phyloP scores from a whole-genome alignment of 1,139 yeast species.

The Saccharomyces hybrid region DNA sequence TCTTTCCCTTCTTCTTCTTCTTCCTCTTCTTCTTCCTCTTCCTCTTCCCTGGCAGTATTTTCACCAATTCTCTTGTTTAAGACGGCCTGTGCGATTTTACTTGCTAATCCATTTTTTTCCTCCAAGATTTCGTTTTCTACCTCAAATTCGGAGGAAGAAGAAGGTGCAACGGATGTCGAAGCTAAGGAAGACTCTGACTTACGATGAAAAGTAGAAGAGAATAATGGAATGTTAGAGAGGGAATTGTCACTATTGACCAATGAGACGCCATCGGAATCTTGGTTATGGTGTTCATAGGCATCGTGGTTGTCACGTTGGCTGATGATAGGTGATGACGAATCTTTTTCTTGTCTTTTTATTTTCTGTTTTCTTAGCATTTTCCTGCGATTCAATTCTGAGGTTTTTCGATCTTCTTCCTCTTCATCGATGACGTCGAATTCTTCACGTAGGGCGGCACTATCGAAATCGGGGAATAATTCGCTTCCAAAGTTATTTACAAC shows the following conservation, averaged over 20 bases:
- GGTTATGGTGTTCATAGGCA: constrained; percentile 10
- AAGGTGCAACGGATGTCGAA: constrained; percentile 10
- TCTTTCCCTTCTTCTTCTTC: not conserved
- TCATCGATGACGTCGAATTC: constrained; percentile 16
- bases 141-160: constrained; percentile 20
- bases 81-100: constrained; percentile 24
- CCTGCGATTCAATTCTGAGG: constrained; percentile 29
- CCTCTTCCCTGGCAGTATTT: constrained; percentile 1
- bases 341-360: constrained; percentile 6
- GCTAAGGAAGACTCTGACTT: constrained; percentile 11
- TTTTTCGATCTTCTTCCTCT: constrained; percentile 23
- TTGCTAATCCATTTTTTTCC: constrained; percentile 13
- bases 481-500: constrained; percentile 60
- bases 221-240: constrained; percentile 29
- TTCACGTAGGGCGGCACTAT: constrained; percentile 21
- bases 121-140: constrained; percentile 13
- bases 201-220: constrained; percentile 17
- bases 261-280: constrained; percentile 30
- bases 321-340: constrained; percentile 1
- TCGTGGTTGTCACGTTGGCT: constrained; percentile 6
- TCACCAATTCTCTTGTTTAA: constrained; percentile 19
- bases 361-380: constrained; percentile 23
- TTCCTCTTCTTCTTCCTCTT: not conserved
- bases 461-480: constrained; percentile 52
- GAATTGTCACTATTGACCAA: constrained; percentile 32